Evolutionary conservation across 192 early-diverging fungal species (phyloP).

Genomic region (Linnemannia elongata): DNA sequence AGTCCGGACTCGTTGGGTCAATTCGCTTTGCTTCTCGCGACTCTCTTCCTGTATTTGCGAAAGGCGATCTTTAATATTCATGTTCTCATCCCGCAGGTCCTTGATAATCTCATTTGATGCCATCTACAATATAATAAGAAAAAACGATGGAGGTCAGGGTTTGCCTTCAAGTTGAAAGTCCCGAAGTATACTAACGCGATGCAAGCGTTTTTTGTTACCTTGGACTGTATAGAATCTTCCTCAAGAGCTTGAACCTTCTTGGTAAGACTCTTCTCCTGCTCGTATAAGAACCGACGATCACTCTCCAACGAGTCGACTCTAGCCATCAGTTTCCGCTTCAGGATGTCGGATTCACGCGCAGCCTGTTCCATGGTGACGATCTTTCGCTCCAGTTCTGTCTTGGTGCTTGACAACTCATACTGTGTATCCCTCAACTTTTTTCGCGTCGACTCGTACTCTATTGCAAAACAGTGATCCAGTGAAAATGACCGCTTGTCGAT

Average conservation of each 20-base stretch:
- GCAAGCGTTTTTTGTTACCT: constrained; percentile 7
- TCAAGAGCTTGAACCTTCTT: constrained; percentile 33
- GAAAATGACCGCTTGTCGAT: background rate
- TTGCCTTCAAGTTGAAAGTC: background rate
- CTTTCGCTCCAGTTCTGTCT: constrained; percentile 42
- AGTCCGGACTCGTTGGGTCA: constrained; percentile 28
- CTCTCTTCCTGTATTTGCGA: constrained; percentile 34
- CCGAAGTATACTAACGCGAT: background rate
- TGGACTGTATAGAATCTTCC: constrained; percentile 19
- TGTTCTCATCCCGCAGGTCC: constrained; percentile 39
- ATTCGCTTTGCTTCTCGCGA: constrained; percentile 39
- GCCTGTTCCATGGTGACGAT: constrained; percentile 44
- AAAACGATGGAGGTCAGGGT: background rate
- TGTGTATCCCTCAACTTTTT: constrained; percentile 44
- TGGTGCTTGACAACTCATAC: constrained; percentile 47
- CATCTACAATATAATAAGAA: background rate
- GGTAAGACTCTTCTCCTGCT: constrained; percentile 62
- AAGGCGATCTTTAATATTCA: constrained; percentile 33
- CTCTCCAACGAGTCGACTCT: constrained; percentile 71
- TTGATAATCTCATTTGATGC: constrained; percentile 38
- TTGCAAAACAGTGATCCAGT: background rate
- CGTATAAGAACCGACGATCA: constrained; percentile 69
- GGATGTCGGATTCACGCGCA: constrained; percentile 27
- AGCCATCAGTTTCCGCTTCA: constrained; percentile 49
- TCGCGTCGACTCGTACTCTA: constrained; percentile 42